These are phyloP conservation scores for Euclidium syriacum DNA, from an alignment of 345 rosid genomes.

Conservation along the genomic window DNA sequence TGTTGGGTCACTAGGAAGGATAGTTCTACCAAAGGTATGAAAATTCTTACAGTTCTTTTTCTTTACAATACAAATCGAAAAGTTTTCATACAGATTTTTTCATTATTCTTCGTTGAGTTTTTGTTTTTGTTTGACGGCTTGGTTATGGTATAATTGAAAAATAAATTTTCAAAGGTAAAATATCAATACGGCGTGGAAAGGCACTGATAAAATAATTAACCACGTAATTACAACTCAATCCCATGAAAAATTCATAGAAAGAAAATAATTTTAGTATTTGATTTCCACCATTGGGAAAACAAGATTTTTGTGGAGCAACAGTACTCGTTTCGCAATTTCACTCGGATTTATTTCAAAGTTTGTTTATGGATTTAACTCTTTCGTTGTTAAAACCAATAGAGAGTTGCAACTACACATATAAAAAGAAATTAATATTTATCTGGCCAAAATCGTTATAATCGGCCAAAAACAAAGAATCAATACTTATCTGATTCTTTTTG, in stretches of 20 bases:
- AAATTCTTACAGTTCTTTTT: slow-evolving; percentile 15
- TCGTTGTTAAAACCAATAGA: background rate
- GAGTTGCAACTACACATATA: too few relatives aligned
- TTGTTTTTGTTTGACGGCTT: too few relatives aligned
- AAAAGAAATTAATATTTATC: too few relatives aligned
- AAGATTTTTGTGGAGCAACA: background rate
- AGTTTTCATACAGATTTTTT: background rate
- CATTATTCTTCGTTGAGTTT: background rate
- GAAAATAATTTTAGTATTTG: background rate
- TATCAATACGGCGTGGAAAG: background rate
- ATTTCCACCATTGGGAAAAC: background rate
- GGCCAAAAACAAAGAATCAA: too few relatives aligned
- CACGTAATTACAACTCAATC: background rate
- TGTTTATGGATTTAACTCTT: background rate
- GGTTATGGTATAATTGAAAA: background rate
- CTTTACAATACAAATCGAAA: background rate
- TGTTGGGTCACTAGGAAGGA: slow-evolving; percentile 77
- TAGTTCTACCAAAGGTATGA: slow-evolving; percentile 83
- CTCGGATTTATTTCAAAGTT: background rate
- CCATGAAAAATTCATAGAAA: background rate
- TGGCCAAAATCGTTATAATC: too few relatives aligned
- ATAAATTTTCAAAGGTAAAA: background rate
- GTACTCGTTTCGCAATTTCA: background rate
- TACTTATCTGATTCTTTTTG: too few relatives aligned
- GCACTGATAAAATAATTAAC: background rate